Evolutionary conservation across 805 yeast genomes (phyloP).

Genomic region (Sugiyamaella valdiviana): DNA sequence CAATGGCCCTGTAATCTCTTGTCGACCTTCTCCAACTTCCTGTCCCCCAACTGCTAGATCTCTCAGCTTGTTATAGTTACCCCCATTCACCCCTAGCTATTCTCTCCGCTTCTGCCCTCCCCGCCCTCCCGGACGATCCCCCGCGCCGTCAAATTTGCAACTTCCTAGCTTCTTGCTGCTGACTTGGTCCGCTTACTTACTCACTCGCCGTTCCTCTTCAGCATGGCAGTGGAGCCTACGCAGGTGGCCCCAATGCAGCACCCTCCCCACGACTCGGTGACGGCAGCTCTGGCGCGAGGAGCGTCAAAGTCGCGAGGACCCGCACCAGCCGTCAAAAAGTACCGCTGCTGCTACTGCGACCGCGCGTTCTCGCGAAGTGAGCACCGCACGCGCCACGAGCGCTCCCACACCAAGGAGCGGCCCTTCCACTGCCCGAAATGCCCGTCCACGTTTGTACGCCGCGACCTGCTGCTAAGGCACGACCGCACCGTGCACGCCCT

Average conservation of each 20-base stretch:
- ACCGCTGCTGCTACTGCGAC: conserved; percentile 73
- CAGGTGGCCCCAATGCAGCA: neutral
- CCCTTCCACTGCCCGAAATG: conserved; percentile 73
- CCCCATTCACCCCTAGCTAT: no score
- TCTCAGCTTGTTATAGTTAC: no score
- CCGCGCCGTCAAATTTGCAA: neutral
- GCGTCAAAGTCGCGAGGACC: neutral
- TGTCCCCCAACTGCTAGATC: no score
- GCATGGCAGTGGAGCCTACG: neutral
- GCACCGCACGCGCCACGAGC: conserved; percentile 70
- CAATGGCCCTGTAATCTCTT: no score
- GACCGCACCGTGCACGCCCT: conserved; percentile 64
- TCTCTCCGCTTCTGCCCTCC: no score
- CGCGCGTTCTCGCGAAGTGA: conserved; percentile 75
- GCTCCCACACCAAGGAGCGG: conserved; percentile 74
- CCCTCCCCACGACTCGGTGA: neutral
- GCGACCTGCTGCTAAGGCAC: conserved; percentile 73
- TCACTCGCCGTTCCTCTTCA: neutral
- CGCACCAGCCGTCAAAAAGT: conserved; percentile 39
- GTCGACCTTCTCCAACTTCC: no score
- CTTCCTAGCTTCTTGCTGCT: neutral
- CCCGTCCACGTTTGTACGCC: conserved; percentile 64
- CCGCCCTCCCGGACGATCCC: neutral
- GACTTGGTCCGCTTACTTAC: neutral
- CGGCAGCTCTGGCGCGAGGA: neutral